Evolutionary conservation across 169 alveolate genomes (phyloP), one percentile per base, ranked within the genome.

Genomic region (Amoebophrya sp.): DNA sequence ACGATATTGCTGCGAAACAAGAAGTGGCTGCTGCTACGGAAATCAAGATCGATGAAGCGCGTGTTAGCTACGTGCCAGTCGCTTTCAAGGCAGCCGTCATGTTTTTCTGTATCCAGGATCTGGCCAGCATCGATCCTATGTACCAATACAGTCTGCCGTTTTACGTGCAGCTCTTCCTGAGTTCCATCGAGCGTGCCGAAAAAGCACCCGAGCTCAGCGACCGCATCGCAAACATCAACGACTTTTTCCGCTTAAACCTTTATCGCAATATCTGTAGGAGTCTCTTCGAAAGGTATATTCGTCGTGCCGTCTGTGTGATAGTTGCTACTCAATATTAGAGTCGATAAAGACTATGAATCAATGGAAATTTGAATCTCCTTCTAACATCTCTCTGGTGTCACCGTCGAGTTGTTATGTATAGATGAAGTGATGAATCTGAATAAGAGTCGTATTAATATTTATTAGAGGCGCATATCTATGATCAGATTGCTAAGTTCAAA

Each of bases 231-330:
- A 95, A 95, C 93, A 94, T 97, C 77, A 96, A 96, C 94, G 97
- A 96, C 91, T 96, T 95, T 93, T 96, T 97, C 95, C 96, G 98
- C 53, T 95, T 95, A 53, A 83, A 94, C 89, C 94, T 97, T 40
- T 97, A 97, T 95, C 97, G 96, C 94, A 97, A 97, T 94, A 96
- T 97, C 95, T 97, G 93, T 98, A 95, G 99, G 92, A 96, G 97
- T 47, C 95, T 97, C 55, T 97, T 97, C 92, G 98, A 96, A 95
- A 96, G 95, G 93, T 98, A 97, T 6, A 18, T 95, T 95, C 96
- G 89, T 93, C 95, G 89, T 93, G n/a, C n/a, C n/a, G n/a, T n/a
- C n/a, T n/a, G n/a, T n/a, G n/a, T n/a, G n/a, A n/a, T n/a, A n/a
- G n/a, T n/a, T n/a, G n/a, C n/a, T n/a, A n/a, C n/a, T n/a, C n/a